Evolutionary conservation across 768 basidiomycete species (phyloP).

Genomic region (Hygrocybe coccinea): DNA sequence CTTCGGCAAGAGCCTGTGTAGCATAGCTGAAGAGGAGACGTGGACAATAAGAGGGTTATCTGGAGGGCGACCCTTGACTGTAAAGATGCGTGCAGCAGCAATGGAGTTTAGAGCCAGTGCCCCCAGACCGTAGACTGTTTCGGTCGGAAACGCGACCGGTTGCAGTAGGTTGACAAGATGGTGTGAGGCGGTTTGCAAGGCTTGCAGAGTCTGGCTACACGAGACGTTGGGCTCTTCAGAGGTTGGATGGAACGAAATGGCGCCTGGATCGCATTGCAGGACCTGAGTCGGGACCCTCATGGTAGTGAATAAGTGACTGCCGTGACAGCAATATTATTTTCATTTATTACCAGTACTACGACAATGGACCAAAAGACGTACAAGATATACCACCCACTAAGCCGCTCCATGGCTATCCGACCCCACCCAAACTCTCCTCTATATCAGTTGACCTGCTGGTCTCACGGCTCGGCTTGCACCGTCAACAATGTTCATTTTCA

Average conservation of each 20-base stretch:
- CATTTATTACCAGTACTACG: too few relatives aligned
- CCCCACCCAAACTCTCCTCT: too few relatives aligned
- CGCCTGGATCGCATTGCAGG: conserved; percentile 57
- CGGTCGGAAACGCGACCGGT: conserved; percentile 88
- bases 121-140: conserved; percentile 98
- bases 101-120: conserved; percentile 65
- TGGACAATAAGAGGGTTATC: conserved; percentile 99
- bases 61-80: conserved; percentile 83
- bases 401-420: too few relatives aligned
- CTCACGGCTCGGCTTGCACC: too few relatives aligned
- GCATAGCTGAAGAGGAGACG: conserved; percentile 82
- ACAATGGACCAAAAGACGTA: too few relatives aligned
- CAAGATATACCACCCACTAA: too few relatives aligned
- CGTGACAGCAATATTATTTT: too few relatives aligned
- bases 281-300: too few relatives aligned
- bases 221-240: conserved; percentile 46
- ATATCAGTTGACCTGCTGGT: too few relatives aligned
- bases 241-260: conserved; percentile 51
- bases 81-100: conserved; percentile 73
- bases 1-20: conserved; percentile 65
- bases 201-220: conserved; percentile 45
- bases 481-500: too few relatives aligned
- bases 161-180: conserved; percentile 46
- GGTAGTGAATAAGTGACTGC: too few relatives aligned
- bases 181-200: conserved; percentile 53